phyloP scores from a whole-genome alignment of 345 rosid genomes.

The Raphanus sativus region DNA sequence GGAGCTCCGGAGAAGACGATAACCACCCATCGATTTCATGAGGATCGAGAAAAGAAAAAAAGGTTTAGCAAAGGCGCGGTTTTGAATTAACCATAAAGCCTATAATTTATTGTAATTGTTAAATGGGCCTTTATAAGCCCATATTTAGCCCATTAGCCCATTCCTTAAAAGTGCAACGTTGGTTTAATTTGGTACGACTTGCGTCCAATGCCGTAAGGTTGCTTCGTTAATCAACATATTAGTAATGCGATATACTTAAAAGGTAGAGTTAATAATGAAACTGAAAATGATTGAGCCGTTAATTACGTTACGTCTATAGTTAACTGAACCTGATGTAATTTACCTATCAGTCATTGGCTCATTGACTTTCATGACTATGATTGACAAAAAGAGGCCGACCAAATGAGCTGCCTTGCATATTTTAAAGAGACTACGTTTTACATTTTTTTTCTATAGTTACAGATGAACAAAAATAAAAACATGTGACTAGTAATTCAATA shows the following conservation, averaged over 20 bases:
- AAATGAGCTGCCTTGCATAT: slow-evolving; percentile 24
- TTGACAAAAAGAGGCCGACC: slow-evolving; percentile 31
- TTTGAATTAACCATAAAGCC: slow-evolving; percentile 25
- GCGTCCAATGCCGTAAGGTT: slow-evolving; percentile 1
- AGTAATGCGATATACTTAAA: neutral
- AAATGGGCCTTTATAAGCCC: slow-evolving; percentile 18
- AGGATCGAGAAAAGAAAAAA: neutral
- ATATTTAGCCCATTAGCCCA: neutral
- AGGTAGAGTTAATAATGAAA: neutral
- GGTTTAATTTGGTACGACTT: neutral
- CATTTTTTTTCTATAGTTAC: neutral
- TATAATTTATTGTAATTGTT: slow-evolving; percentile 37
- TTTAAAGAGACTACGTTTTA: slow-evolving; percentile 8
- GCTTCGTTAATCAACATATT: neutral
- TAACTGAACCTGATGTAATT: slow-evolving; percentile 4
- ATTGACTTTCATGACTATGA: slow-evolving; percentile 31
- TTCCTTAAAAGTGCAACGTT: neutral
- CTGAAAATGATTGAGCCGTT: slow-evolving; percentile 24
- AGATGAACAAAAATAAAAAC: neutral
- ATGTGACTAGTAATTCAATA: neutral
- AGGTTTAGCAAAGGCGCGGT: slow-evolving; percentile 26
- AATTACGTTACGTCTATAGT: slow-evolving; percentile 30
- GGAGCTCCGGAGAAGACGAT: slow-evolving; percentile 38
- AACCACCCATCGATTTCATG: slow-evolving; percentile 41
- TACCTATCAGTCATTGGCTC: slow-evolving; percentile 9